A percentile compares a stretch with the other conserved stretches of the same genome.
phyloP scores from a whole-genome alignment of 2,329 filamentous ascomycete genomes.

The Sclerotinia borealis region DNA sequence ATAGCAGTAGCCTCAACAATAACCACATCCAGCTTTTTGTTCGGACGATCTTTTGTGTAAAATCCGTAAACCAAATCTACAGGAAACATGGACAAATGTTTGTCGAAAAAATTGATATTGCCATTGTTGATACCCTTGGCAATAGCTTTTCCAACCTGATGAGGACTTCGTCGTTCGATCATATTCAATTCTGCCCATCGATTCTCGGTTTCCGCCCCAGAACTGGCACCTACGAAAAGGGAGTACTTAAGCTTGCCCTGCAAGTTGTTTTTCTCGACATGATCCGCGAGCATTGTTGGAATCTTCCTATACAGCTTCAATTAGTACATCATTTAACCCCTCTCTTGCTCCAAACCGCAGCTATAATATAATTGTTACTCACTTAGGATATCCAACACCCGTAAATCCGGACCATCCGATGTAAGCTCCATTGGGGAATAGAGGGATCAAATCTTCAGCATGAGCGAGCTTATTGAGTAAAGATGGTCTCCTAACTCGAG shows the following conservation, averaged over 20 bases:
- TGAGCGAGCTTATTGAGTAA: constrained; percentile 75
- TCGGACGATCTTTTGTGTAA: constrained; percentile 72
- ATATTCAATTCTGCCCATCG: constrained; percentile 85
- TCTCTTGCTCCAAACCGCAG: background rate
- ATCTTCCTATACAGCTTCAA: constrained; percentile 55
- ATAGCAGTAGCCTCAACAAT: constrained; percentile 84
- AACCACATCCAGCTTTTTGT: constrained; percentile 65
- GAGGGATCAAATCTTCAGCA: constrained; percentile 70
- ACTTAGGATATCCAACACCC: constrained; percentile 85
- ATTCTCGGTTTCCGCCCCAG: constrained; percentile 80
- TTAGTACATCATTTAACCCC: background rate
- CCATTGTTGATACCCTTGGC: constrained; percentile 86
- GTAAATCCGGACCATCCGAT: constrained; percentile 91
- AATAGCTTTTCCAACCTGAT: constrained; percentile 87
- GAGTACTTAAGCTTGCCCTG: constrained; percentile 81
- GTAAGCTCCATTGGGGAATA: constrained; percentile 81
- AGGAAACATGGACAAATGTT: constrained; percentile 90
- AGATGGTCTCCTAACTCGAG: constrained; percentile 67
- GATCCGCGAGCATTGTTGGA: constrained; percentile 76
- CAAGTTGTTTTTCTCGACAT: constrained; percentile 80
- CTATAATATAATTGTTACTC: constrained; percentile 32
- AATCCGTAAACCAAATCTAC: constrained; percentile 79
- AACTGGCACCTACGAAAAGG: constrained; percentile 84
- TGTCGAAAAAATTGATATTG: constrained; percentile 87
- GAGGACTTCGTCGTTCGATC: constrained; percentile 78